Base-by-base conservation (phyloP, 192 early-diverging fungal genomes). In the Fimicolochytrium jonesii region DNA sequence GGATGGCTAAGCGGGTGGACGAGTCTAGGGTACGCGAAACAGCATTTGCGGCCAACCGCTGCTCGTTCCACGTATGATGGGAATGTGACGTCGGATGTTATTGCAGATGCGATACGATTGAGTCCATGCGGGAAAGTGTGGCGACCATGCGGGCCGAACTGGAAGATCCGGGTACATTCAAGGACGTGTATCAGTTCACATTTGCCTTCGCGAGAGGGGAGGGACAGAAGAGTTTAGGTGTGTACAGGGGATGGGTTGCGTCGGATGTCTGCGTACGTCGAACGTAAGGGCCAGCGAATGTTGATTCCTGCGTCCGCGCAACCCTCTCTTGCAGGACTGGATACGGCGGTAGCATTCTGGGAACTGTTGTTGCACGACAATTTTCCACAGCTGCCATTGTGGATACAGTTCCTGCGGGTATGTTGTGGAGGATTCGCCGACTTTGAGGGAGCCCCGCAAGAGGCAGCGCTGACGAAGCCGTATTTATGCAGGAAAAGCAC, bases 291-390 rank as follows among this genome's bases (percentile, higher is more conserved):
- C 7, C 5, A 22, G 18, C 9, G 37, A 10, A 39, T 7, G 7
- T 7, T 39, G 37, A 7, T 17, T 57, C 28, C 23, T 3, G 48
- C 29, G 33, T 47, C 17, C 61, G 57, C n/a, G 22, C 32, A 23
- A n/a, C n/a, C n/a, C n/a, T n/a, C n/a, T n/a, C n/a, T 13, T 41
- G 37, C 59, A 90, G 88, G 77, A 35, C 58, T 89, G 44, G 90
- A 88, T n/a, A 78, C 80, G 2, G 90, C 90, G 11, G 72, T 88
- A 49, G 87, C 84, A 48, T 81, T 88, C 34, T 92, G 90, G 90
- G 54, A 78, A 31, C 51, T 92, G 23, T 68, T 92, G 33, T 66
- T 92, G 51, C 44, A 28, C 6, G 77, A 73, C 46, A 78, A 73
- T 36, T 92, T 84, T 64, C 58, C 67, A 28, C 71, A 84, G 47